phyloP scores from a whole-genome alignment of 2,329 filamentous ascomycete genomes.

The Immersiporthe knoxdaviesiana region DNA sequence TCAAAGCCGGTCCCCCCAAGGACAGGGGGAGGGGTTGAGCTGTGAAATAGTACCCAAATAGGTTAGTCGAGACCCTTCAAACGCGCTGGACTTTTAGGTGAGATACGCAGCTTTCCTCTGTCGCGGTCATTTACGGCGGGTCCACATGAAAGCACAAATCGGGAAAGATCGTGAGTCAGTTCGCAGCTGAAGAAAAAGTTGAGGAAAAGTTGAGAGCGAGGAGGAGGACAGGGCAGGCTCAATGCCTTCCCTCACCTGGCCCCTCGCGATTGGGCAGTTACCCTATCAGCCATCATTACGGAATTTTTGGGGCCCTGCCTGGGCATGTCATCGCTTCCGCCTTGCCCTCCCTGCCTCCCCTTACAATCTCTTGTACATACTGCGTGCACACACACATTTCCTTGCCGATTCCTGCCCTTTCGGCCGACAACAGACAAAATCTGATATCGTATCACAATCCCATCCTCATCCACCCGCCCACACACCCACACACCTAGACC shows the following conservation, averaged over 20 bases:
- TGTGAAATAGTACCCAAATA: not conserved
- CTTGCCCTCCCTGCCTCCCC: too few relatives aligned
- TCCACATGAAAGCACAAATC: conserved; percentile 18
- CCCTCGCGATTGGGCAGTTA: conserved; percentile 17
- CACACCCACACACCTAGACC: not conserved
- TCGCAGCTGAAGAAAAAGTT: conserved; percentile 23
- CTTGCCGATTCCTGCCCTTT: not conserved
- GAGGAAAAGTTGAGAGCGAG: not conserved
- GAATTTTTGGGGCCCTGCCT: not conserved
- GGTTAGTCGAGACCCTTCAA: not conserved
- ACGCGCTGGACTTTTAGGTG: not conserved
- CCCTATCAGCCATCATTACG: not conserved
- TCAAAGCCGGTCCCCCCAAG: not conserved
- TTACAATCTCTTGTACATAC: conserved; percentile 19
- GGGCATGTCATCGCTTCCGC: not conserved
- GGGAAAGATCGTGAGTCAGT: conserved; percentile 24
- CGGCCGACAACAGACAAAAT: not conserved
- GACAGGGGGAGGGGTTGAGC: not conserved
- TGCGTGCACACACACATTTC: conserved; percentile 13
- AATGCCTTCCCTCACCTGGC: conserved; percentile 9
- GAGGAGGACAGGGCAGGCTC: not conserved
- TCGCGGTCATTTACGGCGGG: conserved; percentile 8
- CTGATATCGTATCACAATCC: not conserved
- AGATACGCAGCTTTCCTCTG: conserved; percentile 4
- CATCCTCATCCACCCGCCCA: not conserved